Base-by-base conservation (phyloP, 106 monocot species). In the Apostasia shenzhenica region DNA sequence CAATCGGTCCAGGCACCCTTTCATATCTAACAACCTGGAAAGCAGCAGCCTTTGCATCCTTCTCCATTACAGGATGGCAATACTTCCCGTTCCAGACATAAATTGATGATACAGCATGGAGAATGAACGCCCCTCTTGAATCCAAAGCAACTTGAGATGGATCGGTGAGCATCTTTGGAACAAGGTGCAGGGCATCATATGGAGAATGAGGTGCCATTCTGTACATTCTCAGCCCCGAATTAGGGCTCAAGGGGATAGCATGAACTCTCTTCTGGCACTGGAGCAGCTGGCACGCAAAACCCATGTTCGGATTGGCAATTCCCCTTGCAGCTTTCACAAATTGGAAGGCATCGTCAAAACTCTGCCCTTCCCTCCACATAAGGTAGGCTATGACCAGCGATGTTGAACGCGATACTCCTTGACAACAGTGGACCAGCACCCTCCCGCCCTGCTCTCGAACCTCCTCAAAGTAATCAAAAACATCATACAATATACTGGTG, bases 391-490 rank as follows among this genome's bases (percentile, higher is more conserved):
- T 97, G 41, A 97, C 95, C 57, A 97, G 71, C 5, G 95, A 92
- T 5, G 89, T 97, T 3, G 92, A 92, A 55, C 95, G 61, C 4
- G 95, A 97, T 6, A 97, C 92, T 7, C 95, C 95, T 48, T 97
- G 95, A 66, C 89, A 92, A 61, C 95, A 97, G 70, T 97, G 95
- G 10, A 97, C 95, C 5, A 97, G 73, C 9, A 97, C 95, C 51
- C 86, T 72, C 9, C 92, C 95, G 0, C 74, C 79, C 59, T 83
- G 81, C 67, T 82, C 86, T 57, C 95, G 72, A 5, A 97, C 95
- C 67, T 97, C 95, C 82, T 97, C 95, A 71, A 97, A 97, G 70
- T 97, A 97, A 73, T 97, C 95, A 57, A 97, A 97, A 11, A 97
- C 95, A 65, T 97, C 95, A 55, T 97, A 97, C 57, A 97, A 60